Conservation (phyloP, 2,329 filamentous ascomycete genomes). For the Pyrenophora graminea region DNA sequence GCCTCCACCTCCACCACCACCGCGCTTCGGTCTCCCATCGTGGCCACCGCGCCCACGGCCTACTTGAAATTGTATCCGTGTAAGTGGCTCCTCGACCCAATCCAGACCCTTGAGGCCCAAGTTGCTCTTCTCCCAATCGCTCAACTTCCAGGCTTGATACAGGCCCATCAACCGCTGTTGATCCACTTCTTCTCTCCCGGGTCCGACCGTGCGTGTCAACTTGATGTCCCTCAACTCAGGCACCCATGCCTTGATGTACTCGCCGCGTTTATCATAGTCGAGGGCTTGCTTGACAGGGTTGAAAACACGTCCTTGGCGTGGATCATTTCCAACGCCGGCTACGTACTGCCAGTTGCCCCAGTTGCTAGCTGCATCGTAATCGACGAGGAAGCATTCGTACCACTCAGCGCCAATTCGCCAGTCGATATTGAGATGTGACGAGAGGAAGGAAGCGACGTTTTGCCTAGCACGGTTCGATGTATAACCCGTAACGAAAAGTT, state of each 20-base stretch:
- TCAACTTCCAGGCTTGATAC: slow-evolving; percentile 72
- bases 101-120: slow-evolving; percentile 61
- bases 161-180: slow-evolving; percentile 58
- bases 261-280: slow-evolving; percentile 72
- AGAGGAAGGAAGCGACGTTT: slow-evolving; percentile 74
- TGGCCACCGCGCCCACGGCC: slow-evolving; percentile 34
- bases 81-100: slow-evolving; percentile 67
- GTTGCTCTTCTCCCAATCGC: slow-evolving; percentile 60
- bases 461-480: slow-evolving; percentile 77
- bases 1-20: slow-evolving; percentile 12
- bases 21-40: slow-evolving; percentile 16
- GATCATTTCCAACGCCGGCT: slow-evolving; percentile 78
- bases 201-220: slow-evolving; percentile 24
- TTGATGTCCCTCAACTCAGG: slow-evolving; percentile 64
- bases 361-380: slow-evolving; percentile 77
- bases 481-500: slow-evolving; percentile 75
- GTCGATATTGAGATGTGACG: slow-evolving; percentile 74
- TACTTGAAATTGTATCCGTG: slow-evolving; percentile 42
- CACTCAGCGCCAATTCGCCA: slow-evolving; percentile 82
- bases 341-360: slow-evolving; percentile 87
- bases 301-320: slow-evolving; percentile 72
- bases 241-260: slow-evolving; percentile 75
- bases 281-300: slow-evolving; percentile 81
- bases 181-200: slow-evolving; percentile 35
- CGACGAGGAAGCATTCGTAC: slow-evolving; percentile 75